These are phyloP conservation scores for Penicillium sp. DNA, from an alignment of 2,329 filamentous ascomycete species.

Conservation along the genomic window DNA sequence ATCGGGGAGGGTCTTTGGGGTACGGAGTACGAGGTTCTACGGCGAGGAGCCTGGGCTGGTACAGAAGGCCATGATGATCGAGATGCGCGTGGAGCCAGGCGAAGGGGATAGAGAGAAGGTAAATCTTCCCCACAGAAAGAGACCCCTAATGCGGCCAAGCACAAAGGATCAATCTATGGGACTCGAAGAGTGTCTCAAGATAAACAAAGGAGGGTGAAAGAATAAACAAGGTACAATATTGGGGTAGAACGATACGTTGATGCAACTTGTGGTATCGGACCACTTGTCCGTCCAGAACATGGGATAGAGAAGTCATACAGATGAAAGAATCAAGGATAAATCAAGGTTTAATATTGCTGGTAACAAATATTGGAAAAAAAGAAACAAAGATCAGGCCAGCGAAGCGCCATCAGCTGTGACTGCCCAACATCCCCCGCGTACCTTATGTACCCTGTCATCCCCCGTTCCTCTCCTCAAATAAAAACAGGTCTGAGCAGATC, in stretches of 20 bases:
- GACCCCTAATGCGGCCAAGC: slow-evolving; percentile 11
- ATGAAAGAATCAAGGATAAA: not conserved
- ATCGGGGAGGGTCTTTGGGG: slow-evolving; percentile 25
- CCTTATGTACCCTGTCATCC: not conserved
- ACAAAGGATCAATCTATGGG: slow-evolving; percentile 1
- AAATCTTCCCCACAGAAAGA: slow-evolving; percentile 24
- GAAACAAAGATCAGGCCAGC: not conserved
- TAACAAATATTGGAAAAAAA: not conserved
- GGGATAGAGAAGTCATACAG: not conserved
- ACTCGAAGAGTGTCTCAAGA: not conserved
- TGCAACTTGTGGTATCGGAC: slow-evolving; percentile 17
- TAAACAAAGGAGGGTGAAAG: not conserved
- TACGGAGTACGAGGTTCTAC: slow-evolving; percentile 32
- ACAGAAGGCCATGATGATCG: slow-evolving; percentile 35
- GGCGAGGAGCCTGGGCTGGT: slow-evolving; percentile 34
- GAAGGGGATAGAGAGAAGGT: slow-evolving; percentile 9
- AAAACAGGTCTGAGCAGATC: slow-evolving; percentile 9
- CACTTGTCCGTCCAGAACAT: not conserved
- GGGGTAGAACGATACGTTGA: slow-evolving; percentile 18
- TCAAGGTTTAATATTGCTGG: too few species aligned
- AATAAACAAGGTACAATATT: slow-evolving; percentile 4
- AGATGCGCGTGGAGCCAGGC: slow-evolving; percentile 5
- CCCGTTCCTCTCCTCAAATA: not conserved
- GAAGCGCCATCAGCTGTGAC: not conserved
- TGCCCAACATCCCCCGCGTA: slow-evolving; percentile 1